These are phyloP conservation scores for Calonectria crousiana DNA, from an alignment of 2,329 filamentous ascomycete species.

Conservation along the genomic window DNA sequence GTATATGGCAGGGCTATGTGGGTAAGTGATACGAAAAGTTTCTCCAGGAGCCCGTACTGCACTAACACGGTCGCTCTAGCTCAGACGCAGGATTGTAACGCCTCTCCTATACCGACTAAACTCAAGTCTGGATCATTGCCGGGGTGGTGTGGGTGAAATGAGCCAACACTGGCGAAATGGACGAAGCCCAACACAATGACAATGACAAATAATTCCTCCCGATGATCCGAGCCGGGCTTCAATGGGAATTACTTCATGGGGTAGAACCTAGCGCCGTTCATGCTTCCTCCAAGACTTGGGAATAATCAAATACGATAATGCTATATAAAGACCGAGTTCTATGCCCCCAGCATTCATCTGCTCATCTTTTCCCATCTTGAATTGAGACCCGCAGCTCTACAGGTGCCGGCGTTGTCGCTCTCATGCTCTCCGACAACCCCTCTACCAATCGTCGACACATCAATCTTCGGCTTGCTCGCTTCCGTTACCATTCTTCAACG, in stretches of 20 bases:
- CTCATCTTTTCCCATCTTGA: constrained; percentile 22
- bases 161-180: constrained; percentile 40
- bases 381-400: constrained; percentile 18
- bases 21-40: background rate
- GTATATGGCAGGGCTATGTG: constrained; percentile 1
- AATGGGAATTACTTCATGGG: background rate
- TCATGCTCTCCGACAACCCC: background rate
- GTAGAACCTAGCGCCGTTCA: background rate
- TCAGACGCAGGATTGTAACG: background rate
- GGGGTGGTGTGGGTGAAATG: constrained; percentile 30
- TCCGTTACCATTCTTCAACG: constrained; percentile 35
- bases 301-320: background rate
- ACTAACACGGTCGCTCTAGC: constrained; percentile 12
- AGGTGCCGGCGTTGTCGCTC: background rate
- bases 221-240: constrained; percentile 20
- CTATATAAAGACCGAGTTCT: constrained; percentile 23
- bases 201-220: constrained; percentile 5
- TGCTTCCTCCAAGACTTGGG: background rate
- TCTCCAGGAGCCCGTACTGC: background rate
- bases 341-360: background rate
- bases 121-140: constrained; percentile 7
- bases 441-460: constrained; percentile 30
- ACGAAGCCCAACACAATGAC: constrained; percentile 8
- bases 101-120: background rate
- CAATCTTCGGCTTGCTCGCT: background rate